These are phyloP conservation scores for Clathrospora elynae DNA, from an alignment of 2,329 filamentous ascomycete genomes.

Conservation along the genomic window DNA sequence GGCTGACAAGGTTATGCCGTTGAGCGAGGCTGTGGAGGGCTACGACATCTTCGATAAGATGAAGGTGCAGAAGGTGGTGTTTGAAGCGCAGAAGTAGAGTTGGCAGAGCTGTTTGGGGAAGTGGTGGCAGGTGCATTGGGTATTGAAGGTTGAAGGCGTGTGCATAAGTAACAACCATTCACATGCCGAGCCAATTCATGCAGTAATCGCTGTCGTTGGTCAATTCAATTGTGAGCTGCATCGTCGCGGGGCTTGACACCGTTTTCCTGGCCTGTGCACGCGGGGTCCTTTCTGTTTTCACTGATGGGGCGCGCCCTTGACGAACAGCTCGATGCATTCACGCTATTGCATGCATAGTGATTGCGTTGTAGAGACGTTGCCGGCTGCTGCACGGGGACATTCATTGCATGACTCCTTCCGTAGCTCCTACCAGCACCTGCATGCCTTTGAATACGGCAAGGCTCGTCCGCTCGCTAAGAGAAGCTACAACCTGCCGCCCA, in stretches of 20 bases:
- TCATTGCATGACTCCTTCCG: conserved; percentile 12
- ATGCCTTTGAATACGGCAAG: conserved; percentile 35
- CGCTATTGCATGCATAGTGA: conserved; percentile 15
- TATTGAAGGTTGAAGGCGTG: background rate
- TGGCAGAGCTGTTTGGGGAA: background rate
- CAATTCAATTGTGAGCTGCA: conserved; percentile 11
- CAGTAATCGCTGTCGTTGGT: conserved; percentile 1
- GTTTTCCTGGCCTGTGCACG: conserved; percentile 24
- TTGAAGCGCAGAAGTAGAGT: conserved; percentile 51
- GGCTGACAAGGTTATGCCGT: conserved; percentile 59
- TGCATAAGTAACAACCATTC: background rate
- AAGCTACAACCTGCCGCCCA: conserved; percentile 30
- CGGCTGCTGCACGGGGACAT: conserved; percentile 16
- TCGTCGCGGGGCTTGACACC: conserved; percentile 14
- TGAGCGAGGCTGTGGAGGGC: conserved; percentile 57
- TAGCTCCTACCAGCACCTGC: conserved; percentile 18
- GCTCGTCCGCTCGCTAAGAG: conserved; percentile 41
- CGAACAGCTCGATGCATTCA: conserved; percentile 16
- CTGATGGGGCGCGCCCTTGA: conserved; percentile 20
- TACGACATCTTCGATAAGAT: conserved; percentile 60
- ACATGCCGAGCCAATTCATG: no score
- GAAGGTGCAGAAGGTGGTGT: conserved; percentile 60
- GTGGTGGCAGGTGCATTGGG: background rate
- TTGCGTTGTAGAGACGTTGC: conserved; percentile 13
- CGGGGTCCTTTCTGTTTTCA: conserved; percentile 22